Base-by-base conservation (phyloP, 345 rosid species). In the Mercurialis annua region DNA sequence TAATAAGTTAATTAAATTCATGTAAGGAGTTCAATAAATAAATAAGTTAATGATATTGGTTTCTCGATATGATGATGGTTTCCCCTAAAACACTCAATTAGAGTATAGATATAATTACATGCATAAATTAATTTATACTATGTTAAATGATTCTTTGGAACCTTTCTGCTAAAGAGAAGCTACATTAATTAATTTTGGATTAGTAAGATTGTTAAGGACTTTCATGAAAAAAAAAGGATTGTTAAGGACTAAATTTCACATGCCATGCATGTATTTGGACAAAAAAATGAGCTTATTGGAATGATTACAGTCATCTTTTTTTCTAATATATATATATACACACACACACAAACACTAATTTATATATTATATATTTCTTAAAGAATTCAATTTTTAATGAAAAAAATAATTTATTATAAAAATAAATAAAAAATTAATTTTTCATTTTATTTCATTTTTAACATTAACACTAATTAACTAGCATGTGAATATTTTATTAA, bases 41-140 rank as follows among this genome's bases (percentile, higher is more conserved):
- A n/a, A 55, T 15, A 29, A 9, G 36, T 2, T 30, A 33, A 57
- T 57, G 62, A 57, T 57, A 30, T 56, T 56, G 23, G 14, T 31
- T 56, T 56, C 40, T 31, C 10, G 21, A 56, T 56, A 56, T 31
- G 0, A 56, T 31, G 24, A 31, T 31, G 24, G 18, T 31, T 12
- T 31, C 62, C 44, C 62, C 11, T 56, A 56, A 56, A 17, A 17
- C 38, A 56, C 40, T 56, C 38, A 29, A 15, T 55, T 55, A 29
- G 40, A 6, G n/a, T n/a, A n/a, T n/a, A n/a, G n/a, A n/a, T 12
- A 55, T 14, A 4, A 12, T 55, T 30, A 55, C n/a, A 48, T 48
- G 52, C 15, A 27, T 55, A 29, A 1, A 27, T 55, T 55, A 55
- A 1, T 55, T 55, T 55, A 55, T 5, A 27, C 11, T 12, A 8